A percentile compares a stretch with the other conserved stretches of the same genome.
Evolutionary conservation across 1,139 yeast species (phyloP).

Genomic region (Tardiomyces blankii): DNA sequence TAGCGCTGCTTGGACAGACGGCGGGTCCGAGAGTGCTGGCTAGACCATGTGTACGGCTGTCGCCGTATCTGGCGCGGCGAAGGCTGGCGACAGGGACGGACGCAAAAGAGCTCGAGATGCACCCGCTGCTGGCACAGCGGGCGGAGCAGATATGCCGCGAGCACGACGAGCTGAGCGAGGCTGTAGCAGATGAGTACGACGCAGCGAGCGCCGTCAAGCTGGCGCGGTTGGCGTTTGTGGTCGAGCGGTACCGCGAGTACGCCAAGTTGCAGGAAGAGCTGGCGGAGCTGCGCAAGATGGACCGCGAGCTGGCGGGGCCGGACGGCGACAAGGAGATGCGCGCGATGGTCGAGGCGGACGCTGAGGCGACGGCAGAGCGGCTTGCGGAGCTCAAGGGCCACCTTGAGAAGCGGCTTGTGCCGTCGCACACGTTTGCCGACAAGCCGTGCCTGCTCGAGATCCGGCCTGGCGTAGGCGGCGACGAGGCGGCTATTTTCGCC

Average conservation of each 20-base stretch:
- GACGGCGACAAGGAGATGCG: slow-evolving; percentile 32
- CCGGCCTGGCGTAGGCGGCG: slow-evolving; percentile 95
- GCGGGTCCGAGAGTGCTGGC: too few relatives aligned
- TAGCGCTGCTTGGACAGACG: too few relatives aligned
- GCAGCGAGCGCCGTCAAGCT: slow-evolving; percentile 45
- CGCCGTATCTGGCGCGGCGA: too few relatives aligned
- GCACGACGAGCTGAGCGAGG: slow-evolving; percentile 36
- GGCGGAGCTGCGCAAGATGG: slow-evolving; percentile 26
- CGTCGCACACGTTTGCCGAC: slow-evolving; percentile 68
- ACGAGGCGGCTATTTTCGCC: slow-evolving; percentile 83
- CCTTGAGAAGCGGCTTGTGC: slow-evolving; percentile 52
- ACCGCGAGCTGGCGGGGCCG: slow-evolving; percentile 23
- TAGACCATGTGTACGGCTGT: too few relatives aligned
- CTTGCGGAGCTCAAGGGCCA: slow-evolving; percentile 22
- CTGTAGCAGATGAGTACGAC: slow-evolving; percentile 42
- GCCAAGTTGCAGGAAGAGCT: slow-evolving; percentile 21
- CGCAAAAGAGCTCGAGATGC: slow-evolving; percentile 21
- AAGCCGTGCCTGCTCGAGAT: slow-evolving; percentile 73
- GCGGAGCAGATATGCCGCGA: slow-evolving; percentile 47
- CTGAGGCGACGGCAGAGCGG: slow-evolving; percentile 12
- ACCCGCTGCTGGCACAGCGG: slow-evolving; percentile 51
- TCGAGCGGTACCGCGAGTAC: slow-evolving; percentile 43
- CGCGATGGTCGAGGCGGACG: slow-evolving; percentile 34
- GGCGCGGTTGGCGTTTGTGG: slow-evolving; percentile 43
- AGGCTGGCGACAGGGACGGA: too few relatives aligned